A percentile compares a stretch with the other conserved stretches of the same genome.
Conservation (phyloP, 768 basidiomycete genomes). For the Pisolithus orientalis region DNA sequence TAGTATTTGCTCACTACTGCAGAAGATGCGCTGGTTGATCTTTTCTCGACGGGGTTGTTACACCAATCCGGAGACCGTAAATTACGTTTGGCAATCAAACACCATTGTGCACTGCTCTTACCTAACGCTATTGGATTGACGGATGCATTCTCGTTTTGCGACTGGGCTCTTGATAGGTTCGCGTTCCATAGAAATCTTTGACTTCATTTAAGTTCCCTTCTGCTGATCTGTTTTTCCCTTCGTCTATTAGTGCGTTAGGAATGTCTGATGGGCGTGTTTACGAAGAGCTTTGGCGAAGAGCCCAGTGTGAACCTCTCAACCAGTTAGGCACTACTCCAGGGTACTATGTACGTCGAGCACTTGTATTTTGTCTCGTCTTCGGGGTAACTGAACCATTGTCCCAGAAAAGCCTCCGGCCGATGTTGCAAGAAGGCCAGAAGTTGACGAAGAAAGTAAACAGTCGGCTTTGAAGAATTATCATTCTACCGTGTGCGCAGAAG, state of each 20-base stretch:
- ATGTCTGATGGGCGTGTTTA: slow-evolving; percentile 61
- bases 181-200: slow-evolving; percentile 2
- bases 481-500: not conserved
- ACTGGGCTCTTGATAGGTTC: slow-evolving; percentile 70
- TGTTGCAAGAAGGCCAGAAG: slow-evolving; percentile 18
- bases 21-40: slow-evolving; percentile 50
- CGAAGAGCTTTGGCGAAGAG: slow-evolving; percentile 56
- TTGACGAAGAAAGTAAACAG: slow-evolving; percentile 12
- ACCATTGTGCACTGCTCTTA: slow-evolving; percentile 44
- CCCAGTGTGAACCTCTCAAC: slow-evolving; percentile 57
- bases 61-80: slow-evolving; percentile 20
- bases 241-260: slow-evolving; percentile 47
- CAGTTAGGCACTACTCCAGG: slow-evolving; percentile 42
- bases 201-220: not conserved
- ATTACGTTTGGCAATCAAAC: slow-evolving; percentile 45
- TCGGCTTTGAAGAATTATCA: slow-evolving; percentile 9
- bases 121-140: slow-evolving; percentile 62
- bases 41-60: slow-evolving; percentile 52
- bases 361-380: not conserved
- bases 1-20: slow-evolving; percentile 58
- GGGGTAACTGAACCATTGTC: not conserved
- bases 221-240: not conserved
- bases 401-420: slow-evolving; percentile 20
- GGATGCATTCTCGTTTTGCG: slow-evolving; percentile 69
- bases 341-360: slow-evolving; percentile 40